Conservation (phyloP, 129 eudicot species). For the Mikania micrantha region DNA sequence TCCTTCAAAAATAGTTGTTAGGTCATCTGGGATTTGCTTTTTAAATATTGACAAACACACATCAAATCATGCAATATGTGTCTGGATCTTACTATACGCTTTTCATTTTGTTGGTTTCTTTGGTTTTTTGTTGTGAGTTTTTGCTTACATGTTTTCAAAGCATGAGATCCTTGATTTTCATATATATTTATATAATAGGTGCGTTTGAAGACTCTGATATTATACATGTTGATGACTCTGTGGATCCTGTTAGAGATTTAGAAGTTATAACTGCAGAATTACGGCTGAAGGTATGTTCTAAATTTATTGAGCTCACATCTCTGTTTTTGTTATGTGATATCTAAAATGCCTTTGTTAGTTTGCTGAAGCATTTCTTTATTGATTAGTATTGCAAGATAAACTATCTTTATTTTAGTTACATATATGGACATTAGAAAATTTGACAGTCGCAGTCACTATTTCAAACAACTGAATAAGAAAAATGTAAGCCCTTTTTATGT, state of each 20-base stretch:
- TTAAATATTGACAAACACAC: background rate
- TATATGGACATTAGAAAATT: background rate
- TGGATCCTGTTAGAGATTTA: constrained; percentile 94
- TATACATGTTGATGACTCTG: constrained; percentile 87
- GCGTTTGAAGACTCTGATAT: constrained; percentile 98
- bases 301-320: background rate
- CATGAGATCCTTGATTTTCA: background rate
- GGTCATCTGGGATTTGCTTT: background rate
- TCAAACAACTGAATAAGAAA: background rate
- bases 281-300: constrained; percentile 66
- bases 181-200: constrained; percentile 41
- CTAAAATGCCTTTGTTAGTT: background rate
- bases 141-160: constrained; percentile 1
- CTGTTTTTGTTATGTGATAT: background rate
- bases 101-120: background rate
- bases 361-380: background rate
- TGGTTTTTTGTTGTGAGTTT: background rate
- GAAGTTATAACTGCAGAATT: constrained; percentile 80
- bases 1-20: background rate
- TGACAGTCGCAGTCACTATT: background rate
- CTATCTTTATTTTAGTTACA: background rate
- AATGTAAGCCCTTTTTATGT: background rate
- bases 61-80: background rate
- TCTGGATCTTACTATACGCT: background rate
- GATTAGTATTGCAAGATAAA: background rate